Percentiles rank a stretch among this genome's conserved stretches.
phyloP scores from a whole-genome alignment of 2,329 filamentous ascomycete species.

The Albophoma yamanashiensis region DNA sequence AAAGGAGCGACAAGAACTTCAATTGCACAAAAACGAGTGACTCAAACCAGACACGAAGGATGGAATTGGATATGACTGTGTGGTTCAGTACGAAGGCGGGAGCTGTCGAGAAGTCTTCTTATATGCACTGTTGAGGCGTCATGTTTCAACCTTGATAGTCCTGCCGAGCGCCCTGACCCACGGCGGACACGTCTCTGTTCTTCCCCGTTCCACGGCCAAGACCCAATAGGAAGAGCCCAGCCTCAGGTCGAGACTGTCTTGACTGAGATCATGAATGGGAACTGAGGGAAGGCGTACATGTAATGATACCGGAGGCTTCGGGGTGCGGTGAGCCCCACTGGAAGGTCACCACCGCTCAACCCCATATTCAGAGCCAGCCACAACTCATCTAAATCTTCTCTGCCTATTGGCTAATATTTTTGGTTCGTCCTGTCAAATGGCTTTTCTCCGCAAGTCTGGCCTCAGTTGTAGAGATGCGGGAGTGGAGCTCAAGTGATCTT shows the following conservation, averaged over 20 bases:
- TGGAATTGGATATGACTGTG: background rate
- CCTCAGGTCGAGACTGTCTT: background rate
- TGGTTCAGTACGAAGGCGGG: background rate
- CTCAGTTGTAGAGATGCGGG: background rate
- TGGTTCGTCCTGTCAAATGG: background rate
- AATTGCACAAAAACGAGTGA: background rate
- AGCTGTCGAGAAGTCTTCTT: background rate
- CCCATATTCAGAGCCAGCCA: background rate
- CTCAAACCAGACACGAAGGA: background rate
- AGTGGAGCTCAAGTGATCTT: background rate
- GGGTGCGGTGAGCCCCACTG: background rate
- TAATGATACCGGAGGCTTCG: background rate
- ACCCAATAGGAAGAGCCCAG: background rate
- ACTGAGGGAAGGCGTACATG: background rate
- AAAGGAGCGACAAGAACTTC: background rate
- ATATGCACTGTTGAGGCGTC: background rate
- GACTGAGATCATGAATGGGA: background rate
- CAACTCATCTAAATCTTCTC: background rate
- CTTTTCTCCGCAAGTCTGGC: background rate
- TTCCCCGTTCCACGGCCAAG: background rate
- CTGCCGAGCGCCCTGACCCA: background rate
- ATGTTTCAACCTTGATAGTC: too few relatives aligned
- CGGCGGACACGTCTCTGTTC: background rate
- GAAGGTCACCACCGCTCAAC: background rate
- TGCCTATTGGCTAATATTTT: background rate